Base-by-base conservation (phyloP, 2,329 filamentous ascomycete species). In the Sclerotinia spermophila region DNA sequence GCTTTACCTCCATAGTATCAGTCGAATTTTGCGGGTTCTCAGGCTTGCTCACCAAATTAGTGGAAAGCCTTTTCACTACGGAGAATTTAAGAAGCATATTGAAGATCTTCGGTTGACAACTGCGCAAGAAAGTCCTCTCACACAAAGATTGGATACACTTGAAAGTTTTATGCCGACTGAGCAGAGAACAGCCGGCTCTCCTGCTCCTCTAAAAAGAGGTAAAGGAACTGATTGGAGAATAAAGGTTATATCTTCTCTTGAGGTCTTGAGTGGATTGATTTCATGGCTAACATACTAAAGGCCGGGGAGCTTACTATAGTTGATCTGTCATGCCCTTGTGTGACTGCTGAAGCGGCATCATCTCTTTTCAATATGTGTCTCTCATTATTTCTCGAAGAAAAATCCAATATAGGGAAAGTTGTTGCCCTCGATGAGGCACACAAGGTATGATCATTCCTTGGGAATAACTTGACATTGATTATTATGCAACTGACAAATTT, bases 391-490 rank as follows among this genome's bases (percentile, higher is more conserved):
- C 79, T 92, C 0, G 86, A 90, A 71, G 82, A 87, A 61, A 79
- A 83, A 0, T 73, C 75, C 0, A 74, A 79, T 0, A 76, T 84
- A 0, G 87, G 90, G 0, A 84, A 88, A 6, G 82, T 94, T 51
- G 80, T 94, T 21, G 90, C 90, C 0, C 82, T 94, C 0, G 92
- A 95, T 73, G 91, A 95, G 77, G 92, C 92, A 0, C 92, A 96
- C 77, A 94, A 94, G 75, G 85, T 86, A 79, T 65, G 74, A 61
- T 33, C n/a, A 51, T 13, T 27, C 17, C 40, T 24, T 8, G 42
- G 42, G 33, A 35, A 10, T 7, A 30, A 35, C 5, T 48, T 13
- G 10, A 5, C 13, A 17, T 10, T 44, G 3, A 33, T 8, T 2
- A 35, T 30, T 7, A 4, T 48, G 42, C 33, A 27, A 17, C 60